A percentile compares a stretch with the other conserved stretches of the same genome.
Evolutionary conservation across 2,329 filamentous ascomycete species (phyloP).

Genomic region (Pyricularia sp.): DNA sequence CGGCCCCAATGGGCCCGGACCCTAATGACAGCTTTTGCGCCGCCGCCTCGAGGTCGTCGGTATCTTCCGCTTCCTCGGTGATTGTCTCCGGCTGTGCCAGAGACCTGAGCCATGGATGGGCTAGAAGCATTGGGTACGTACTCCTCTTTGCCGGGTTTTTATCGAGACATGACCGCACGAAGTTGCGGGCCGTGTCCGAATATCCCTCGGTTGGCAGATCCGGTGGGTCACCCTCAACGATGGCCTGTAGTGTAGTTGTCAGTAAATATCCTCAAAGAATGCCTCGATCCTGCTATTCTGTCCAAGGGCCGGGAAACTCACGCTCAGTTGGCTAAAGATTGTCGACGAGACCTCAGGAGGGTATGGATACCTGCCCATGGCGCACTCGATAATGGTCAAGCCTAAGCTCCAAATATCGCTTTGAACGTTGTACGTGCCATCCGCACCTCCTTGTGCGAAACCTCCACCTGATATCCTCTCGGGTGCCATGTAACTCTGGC

Average conservation of each 20-base stretch:
- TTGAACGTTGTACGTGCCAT: constrained; percentile 92
- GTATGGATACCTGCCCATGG: constrained; percentile 89
- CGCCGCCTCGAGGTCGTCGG: constrained; percentile 18
- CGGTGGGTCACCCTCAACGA: constrained; percentile 94
- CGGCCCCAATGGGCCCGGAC: constrained; percentile 36
- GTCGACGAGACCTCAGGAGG: constrained; percentile 96
- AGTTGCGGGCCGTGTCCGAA: constrained; percentile 71
- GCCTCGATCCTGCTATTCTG: too few relatives aligned
- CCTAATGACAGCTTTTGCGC: constrained; percentile 17
- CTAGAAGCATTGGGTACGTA: constrained; percentile 82
- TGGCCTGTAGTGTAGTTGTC: constrained; percentile 53
- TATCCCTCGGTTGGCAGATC: constrained; percentile 72
- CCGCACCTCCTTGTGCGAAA: constrained; percentile 59
- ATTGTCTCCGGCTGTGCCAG: constrained; percentile 21
- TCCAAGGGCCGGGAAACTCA: constrained; percentile 41
- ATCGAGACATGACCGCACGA: constrained; percentile 83
- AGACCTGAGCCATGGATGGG: constrained; percentile 72
- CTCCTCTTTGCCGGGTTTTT: constrained; percentile 88
- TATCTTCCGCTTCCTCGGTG: constrained; percentile 24
- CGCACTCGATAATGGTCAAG: constrained; percentile 90
- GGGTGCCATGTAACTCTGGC: constrained; percentile 98
- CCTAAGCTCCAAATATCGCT: constrained; percentile 97
- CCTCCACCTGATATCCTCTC: constrained; percentile 87
- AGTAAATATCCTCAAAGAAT: not conserved
- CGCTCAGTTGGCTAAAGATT: constrained; percentile 93